phyloP scores from a whole-genome alignment of 2,329 filamentous ascomycete species.

The Ramichloridium luteum region DNA sequence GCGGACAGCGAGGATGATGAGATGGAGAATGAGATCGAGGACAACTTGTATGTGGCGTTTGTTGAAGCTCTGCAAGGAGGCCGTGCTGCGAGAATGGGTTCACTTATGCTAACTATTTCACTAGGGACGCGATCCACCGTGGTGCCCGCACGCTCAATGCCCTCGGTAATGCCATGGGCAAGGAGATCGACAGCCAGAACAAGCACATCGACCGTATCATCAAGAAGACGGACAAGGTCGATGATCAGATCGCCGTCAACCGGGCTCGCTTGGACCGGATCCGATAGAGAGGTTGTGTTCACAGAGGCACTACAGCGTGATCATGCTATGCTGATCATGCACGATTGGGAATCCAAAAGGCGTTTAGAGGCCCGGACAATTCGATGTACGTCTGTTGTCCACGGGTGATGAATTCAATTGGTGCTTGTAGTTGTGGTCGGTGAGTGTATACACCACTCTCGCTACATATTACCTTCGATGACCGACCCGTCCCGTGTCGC shows the following conservation, averaged over 20 bases:
- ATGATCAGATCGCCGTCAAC: conserved; percentile 71
- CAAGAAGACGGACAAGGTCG: conserved; percentile 60
- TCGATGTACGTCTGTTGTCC: no score
- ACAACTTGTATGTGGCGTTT: conserved; percentile 23
- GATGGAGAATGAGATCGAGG: conserved; percentile 40
- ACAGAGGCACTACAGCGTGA: background rate
- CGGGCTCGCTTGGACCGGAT: conserved; percentile 57
- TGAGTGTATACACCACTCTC: no score
- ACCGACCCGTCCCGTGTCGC: no score
- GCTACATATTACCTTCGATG: no score
- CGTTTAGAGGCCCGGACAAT: no score
- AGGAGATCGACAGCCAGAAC: conserved; percentile 68
- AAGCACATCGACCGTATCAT: conserved; percentile 62
- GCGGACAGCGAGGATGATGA: conserved; percentile 58
- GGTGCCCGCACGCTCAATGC: conserved; percentile 59
- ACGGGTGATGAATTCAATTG: no score
- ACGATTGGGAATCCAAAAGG: conserved; percentile 3
- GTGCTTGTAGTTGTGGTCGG: no score
- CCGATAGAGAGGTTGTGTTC: conserved; percentile 22
- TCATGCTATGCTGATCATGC: background rate
- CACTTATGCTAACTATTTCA: conserved; percentile 3
- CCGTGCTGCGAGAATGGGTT: background rate
- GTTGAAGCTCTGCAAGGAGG: background rate
- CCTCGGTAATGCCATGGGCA: conserved; percentile 60
- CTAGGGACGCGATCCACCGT: conserved; percentile 42